Conservation (phyloP, 768 basidiomycete species). For the Clathrus columnatus region DNA sequence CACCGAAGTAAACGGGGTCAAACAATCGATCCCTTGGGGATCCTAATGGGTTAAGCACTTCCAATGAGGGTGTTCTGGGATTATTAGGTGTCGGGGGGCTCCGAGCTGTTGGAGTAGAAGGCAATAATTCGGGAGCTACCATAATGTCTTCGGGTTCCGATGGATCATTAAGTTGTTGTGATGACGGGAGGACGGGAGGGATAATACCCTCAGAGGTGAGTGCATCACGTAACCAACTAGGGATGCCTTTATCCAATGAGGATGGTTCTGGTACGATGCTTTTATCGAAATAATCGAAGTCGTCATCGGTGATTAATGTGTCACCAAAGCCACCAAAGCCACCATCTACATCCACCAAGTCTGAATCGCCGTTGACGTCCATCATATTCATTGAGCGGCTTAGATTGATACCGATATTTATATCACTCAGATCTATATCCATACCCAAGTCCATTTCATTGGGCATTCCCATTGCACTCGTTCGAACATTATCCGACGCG, state of each 20-base stretch:
- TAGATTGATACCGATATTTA: constrained; percentile 8
- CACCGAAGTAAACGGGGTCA: constrained; percentile 68
- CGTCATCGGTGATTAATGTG: constrained; percentile 67
- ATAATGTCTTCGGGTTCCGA: constrained; percentile 14
- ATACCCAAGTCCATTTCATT: constrained; percentile 45
- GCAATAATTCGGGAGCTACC: constrained; percentile 9
- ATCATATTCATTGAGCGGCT: background rate
- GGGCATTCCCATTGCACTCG: constrained; percentile 19
- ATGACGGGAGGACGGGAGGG: background rate
- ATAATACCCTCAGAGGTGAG: background rate
- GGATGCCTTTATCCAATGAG: background rate
- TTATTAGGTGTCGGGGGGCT: constrained; percentile 26
- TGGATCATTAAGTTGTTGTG: constrained; percentile 22
- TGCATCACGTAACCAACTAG: background rate
- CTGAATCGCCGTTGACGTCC: constrained; percentile 16
- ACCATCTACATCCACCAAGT: constrained; percentile 15
- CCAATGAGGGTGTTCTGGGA: constrained; percentile 3
- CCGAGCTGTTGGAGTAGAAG: constrained; percentile 36
- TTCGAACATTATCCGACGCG: background rate
- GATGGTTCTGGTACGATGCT: constrained; percentile 2
- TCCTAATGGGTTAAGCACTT: background rate
- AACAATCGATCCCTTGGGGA: constrained; percentile 28
- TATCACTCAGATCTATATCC: constrained; percentile 27
- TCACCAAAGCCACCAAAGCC: constrained; percentile 20
- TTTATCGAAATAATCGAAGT: constrained; percentile 79